phyloP scores from a whole-genome alignment of 2,329 filamentous ascomycete genomes.

The Ascochyta rabiei region DNA sequence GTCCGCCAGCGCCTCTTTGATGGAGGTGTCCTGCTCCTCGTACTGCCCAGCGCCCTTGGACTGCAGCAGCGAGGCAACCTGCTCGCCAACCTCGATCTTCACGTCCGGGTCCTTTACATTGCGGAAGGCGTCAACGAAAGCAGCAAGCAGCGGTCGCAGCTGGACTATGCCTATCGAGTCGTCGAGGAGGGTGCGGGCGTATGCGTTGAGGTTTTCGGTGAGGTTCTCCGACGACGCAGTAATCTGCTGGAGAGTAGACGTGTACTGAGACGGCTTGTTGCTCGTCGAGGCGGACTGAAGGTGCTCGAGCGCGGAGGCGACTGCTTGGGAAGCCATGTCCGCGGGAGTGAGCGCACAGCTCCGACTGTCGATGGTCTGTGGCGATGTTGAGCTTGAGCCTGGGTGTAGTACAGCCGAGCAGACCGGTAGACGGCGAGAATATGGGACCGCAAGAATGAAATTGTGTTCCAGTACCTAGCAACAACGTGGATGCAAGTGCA shows the following conservation, averaged over 20 bases:
- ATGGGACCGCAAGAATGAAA: not conserved
- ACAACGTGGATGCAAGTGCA: not conserved
- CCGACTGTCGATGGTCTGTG: not conserved
- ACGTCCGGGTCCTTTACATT: slow-evolving; percentile 66
- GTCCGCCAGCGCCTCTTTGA: slow-evolving; percentile 81
- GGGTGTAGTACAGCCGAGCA: not conserved
- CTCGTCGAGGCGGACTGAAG: slow-evolving; percentile 56
- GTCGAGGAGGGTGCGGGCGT: slow-evolving; percentile 69
- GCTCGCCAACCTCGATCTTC: slow-evolving; percentile 76
- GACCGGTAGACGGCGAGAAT: not conserved
- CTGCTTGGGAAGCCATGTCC: slow-evolving; percentile 58
- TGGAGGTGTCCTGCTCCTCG: slow-evolving; percentile 80
- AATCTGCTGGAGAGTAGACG: slow-evolving; percentile 62
- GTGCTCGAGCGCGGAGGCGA: slow-evolving; percentile 55
- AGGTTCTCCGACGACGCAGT: slow-evolving; percentile 56
- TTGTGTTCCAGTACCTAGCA: too few relatives aligned
- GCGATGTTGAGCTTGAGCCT: not conserved
- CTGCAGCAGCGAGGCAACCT: slow-evolving; percentile 71
- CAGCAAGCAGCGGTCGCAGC: slow-evolving; percentile 71
- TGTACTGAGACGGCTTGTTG: slow-evolving; percentile 63
- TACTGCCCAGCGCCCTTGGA: slow-evolving; percentile 71
- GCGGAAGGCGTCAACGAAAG: slow-evolving; percentile 69
- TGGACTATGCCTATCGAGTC: slow-evolving; percentile 77
- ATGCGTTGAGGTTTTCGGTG: slow-evolving; percentile 68
- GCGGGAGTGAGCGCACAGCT: slow-evolving; percentile 13